Base-by-base conservation (phyloP, 2,329 filamentous ascomycete species). In the Aspergillus eucalypticola region DNA sequence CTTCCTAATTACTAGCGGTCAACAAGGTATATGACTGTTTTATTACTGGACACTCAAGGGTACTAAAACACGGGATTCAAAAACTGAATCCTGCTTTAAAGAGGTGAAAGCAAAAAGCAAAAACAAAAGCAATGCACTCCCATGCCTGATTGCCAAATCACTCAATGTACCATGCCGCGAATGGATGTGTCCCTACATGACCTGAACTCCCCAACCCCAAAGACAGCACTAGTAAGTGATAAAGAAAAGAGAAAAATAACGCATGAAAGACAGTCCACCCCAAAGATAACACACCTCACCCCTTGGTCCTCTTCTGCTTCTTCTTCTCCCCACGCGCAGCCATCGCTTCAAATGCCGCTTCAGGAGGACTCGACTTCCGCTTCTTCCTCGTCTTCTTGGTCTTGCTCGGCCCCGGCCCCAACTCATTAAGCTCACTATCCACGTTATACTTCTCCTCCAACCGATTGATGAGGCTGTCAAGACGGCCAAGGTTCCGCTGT, bases 381-480 rank as follows among this genome's bases (percentile, higher is more conserved):
- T 77, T 78, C 62, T 75, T 80, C 58, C 70, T 71, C 27, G 25
- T 27, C 25, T 27, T 27, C 25, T 27, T 27, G 7, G 7, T 8
- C 25, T 27, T 27, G 25, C 25, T 27, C 25, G 25, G 7, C 25
- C 25, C 25, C 25, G 67, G 81, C 79, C 73, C 27, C 29, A 50
- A 10, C 3, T 3, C 19, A 10, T 44, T 44, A 21, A 11, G 15
- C 46, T 32, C 17, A 25, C 23, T 13, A n/a, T 32, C 25, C 25
- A 21, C 8, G 8, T 29, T 79, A 69, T 96, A 96, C 77, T 94
- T 96, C 52, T 88, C 90, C 60, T 91, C 91, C 53, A 96, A 76
- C 53, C 84, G 80, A 63, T 90, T 90, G 23, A 96, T 78, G 72
- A 96, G 92, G 39, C 79, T 81, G 27, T 78, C 77, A 10, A 78